phyloP scores from a whole-genome alignment of 2,329 filamentous ascomycete species.

The Grosmannia serpens region DNA sequence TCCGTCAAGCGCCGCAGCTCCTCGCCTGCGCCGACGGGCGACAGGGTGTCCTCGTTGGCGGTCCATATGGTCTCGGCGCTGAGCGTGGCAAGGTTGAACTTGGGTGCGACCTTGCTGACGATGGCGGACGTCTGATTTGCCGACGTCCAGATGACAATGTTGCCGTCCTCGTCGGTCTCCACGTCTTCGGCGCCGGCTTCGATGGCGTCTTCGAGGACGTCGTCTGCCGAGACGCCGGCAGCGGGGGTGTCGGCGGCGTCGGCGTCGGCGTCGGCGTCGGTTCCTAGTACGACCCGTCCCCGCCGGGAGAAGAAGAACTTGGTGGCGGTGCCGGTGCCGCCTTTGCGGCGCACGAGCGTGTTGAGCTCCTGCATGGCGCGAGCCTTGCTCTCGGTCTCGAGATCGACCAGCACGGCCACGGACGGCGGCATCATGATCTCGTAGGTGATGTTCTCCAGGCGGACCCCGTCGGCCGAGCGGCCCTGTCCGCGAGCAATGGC shows the following conservation, averaged over 20 bases:
- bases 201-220: slow-evolving; percentile 70
- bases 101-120: slow-evolving; percentile 50
- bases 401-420: slow-evolving; percentile 71
- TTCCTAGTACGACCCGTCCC: slow-evolving; percentile 61
- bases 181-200: slow-evolving; percentile 75
- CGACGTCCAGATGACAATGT: slow-evolving; percentile 60
- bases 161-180: slow-evolving; percentile 50
- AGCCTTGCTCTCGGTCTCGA: slow-evolving; percentile 71
- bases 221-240: slow-evolving; percentile 44
- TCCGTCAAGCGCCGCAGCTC: slow-evolving; percentile 44
- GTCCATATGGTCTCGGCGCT: slow-evolving; percentile 77
- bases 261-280: slow-evolving; percentile 57
- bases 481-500: slow-evolving; percentile 87
- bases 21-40: slow-evolving; percentile 46
- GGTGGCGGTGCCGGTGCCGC: slow-evolving; percentile 60
- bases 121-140: slow-evolving; percentile 53
- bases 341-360: slow-evolving; percentile 55
- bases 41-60: slow-evolving; percentile 67
- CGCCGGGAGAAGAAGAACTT: slow-evolving; percentile 77
- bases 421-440: slow-evolving; percentile 72
- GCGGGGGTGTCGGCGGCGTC: background rate
- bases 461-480: slow-evolving; percentile 58
- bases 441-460: slow-evolving; percentile 65
- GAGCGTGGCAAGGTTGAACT: slow-evolving; percentile 54
- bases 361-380: slow-evolving; percentile 65